Conservation (phyloP, 805 yeast species). For the Schwanniomyces occidentalis region DNA sequence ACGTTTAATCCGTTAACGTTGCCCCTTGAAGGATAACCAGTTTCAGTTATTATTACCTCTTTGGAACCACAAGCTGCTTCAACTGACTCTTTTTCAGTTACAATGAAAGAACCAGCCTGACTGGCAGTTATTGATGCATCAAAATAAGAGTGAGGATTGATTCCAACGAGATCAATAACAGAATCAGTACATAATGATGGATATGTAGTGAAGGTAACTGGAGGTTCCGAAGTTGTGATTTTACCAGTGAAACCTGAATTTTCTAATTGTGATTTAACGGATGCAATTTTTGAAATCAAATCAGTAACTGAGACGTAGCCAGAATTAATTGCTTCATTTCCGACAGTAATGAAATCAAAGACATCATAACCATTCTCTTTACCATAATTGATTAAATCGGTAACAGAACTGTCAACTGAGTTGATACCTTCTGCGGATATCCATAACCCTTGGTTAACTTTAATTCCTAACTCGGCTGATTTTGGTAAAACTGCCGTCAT, state of each 20-base stretch:
- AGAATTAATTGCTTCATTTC: slow-evolving; percentile 81
- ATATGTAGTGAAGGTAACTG: slow-evolving; percentile 62
- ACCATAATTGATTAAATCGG: slow-evolving; percentile 50
- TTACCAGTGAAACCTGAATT: slow-evolving; percentile 75
- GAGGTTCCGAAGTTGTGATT: slow-evolving; percentile 87
- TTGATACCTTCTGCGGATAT: slow-evolving; percentile 62
- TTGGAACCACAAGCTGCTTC: slow-evolving; percentile 55
- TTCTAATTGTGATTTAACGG: slow-evolving; percentile 58
- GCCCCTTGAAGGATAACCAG: slow-evolving; percentile 87
- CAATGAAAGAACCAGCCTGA: slow-evolving; percentile 69
- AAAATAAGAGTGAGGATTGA: slow-evolving; percentile 87
- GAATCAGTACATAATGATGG: slow-evolving; percentile 70
- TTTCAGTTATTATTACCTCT: slow-evolving; percentile 70
- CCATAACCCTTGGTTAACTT: slow-evolving; percentile 88
- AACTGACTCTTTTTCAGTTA: slow-evolving; percentile 59
- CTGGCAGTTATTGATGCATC: slow-evolving; percentile 60
- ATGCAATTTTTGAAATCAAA: slow-evolving; percentile 61
- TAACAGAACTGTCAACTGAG: slow-evolving; percentile 63
- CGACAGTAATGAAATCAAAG: slow-evolving; percentile 77
- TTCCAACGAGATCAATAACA: slow-evolving; percentile 78
- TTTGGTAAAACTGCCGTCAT: slow-evolving; percentile 64
- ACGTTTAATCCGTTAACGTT: slow-evolving; percentile 67
- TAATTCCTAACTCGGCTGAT: slow-evolving; percentile 59
- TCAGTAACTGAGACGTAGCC: slow-evolving; percentile 61
- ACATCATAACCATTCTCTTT: slow-evolving; percentile 62